Base-by-base conservation (phyloP, 768 basidiomycete species). In the Mycena latifolia region DNA sequence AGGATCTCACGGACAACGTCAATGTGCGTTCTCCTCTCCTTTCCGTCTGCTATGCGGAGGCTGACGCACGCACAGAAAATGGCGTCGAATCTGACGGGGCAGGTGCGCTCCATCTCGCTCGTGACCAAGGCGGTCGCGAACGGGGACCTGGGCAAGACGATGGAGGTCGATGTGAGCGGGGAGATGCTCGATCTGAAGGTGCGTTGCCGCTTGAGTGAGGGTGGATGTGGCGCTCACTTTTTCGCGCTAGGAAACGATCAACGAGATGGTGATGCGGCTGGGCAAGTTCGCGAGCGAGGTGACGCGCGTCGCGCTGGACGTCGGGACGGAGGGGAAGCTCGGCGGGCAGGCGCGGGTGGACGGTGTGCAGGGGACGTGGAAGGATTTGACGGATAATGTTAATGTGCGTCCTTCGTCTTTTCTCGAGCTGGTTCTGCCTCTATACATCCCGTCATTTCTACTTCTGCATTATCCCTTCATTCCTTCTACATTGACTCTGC, bases 1-100 rank as follows among this genome's bases (percentile, higher is more conserved):
- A 89, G 69, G 91, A 94, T 75, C 79, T 94, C 76, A 93, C 93
- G 64, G 82, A 88, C 47, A 93, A 92, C 72, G 92, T 91, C 70
- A 66, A 87, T 75, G 57, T 43, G 55, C 17, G 61, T 45, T 58
- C 27, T 35, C 27, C 43, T 47, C n/a, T 39, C n/a, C 55, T 33
- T 14, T 27, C 27, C 20, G 14, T 22, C 9, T 17, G 35, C 2
- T n/a, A n/a, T 4, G 41, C 2, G 45, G 12, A 3, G 2, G 14
- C 51, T 59, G 57, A 28, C 54, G 61, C 15, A 3, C 92, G 65
- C 92, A 92, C 79, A 84, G 91, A 61, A 92, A 93, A 92, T 93
- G 92, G 78, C 87, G 87, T 6, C 92, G 89, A 69, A 69, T 24
- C 47, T 69, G 29, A 69, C 68, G 52, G 48, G 51, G 27, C 68